Conservation (phyloP, 2,329 filamentous ascomycete genomes). For the Aspergillus tanneri region DNA sequence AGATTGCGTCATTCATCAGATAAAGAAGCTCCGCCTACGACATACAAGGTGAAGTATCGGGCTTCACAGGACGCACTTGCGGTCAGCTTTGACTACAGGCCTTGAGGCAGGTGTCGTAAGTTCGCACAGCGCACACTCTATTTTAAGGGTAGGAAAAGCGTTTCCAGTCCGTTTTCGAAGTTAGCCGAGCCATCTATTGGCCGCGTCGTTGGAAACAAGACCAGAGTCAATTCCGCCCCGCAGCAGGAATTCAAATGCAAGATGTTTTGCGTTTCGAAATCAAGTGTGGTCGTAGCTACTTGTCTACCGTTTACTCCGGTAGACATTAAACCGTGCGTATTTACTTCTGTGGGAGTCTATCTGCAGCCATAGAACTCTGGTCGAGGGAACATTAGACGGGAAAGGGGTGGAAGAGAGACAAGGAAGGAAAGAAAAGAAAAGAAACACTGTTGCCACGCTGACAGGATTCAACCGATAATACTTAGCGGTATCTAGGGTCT, state of each 20-base stretch:
- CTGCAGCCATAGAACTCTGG: too few species aligned
- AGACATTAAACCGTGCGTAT: neutral
- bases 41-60: neutral
- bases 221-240: neutral
- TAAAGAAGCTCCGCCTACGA: neutral
- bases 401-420: constrained; percentile 2
- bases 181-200: neutral
- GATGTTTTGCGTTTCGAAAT: neutral
- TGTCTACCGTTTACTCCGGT: neutral
- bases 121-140: neutral
- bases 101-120: neutral
- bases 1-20: neutral
- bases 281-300: neutral
- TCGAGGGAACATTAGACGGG: constrained; percentile 1
- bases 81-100: neutral
- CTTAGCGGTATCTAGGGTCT: constrained; percentile 3
- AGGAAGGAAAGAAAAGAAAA: constrained; percentile 3
- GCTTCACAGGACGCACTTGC: neutral
- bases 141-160: neutral
- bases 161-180: neutral
- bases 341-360: neutral
- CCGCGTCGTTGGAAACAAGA: neutral
- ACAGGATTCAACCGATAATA: constrained; percentile 1
- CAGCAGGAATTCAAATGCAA: neutral
- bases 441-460: constrained; percentile 5